phyloP scores from a whole-genome alignment of 208 protist genomes.

The Tetramitus jugosus region DNA sequence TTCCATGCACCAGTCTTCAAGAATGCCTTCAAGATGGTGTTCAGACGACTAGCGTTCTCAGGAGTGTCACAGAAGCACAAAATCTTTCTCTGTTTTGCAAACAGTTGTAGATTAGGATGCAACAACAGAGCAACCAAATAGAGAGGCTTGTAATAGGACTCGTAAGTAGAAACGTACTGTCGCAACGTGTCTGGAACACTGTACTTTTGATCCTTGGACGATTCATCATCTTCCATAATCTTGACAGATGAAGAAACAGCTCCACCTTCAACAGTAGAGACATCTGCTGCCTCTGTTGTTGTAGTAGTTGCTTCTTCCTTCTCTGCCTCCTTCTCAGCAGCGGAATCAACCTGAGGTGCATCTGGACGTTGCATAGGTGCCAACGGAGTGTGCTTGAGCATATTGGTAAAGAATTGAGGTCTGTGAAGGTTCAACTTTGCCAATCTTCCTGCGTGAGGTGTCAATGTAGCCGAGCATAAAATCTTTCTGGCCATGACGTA shows the following conservation, averaged over 20 bases:
- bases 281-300: not conserved
- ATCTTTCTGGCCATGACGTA: not conserved
- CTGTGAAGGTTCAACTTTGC: not conserved
- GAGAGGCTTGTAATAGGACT: not conserved
- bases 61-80: not conserved
- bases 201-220: too few species aligned
- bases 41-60: not conserved
- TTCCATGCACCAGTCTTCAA: too few species aligned
- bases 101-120: not conserved
- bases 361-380: too few species aligned
- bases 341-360: too few species aligned
- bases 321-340: not conserved
- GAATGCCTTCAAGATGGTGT: not conserved
- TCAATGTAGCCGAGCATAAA: constrained; percentile 7
- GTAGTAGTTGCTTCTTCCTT: not conserved
- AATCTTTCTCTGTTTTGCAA: not conserved
- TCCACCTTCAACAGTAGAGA: too few species aligned
- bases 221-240: too few species aligned
- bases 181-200: not conserved
- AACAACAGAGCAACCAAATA: constrained; percentile 3
- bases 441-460: not conserved
- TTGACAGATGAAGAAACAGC: too few species aligned
- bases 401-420: constrained; percentile 14
- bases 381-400: too few species aligned
- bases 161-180: not conserved